A percentile compares a stretch with the other conserved stretches of the same genome.
Evolutionary conservation across 2,329 filamentous ascomycete genomes (phyloP).

Genomic region (Penicillium sp.): DNA sequence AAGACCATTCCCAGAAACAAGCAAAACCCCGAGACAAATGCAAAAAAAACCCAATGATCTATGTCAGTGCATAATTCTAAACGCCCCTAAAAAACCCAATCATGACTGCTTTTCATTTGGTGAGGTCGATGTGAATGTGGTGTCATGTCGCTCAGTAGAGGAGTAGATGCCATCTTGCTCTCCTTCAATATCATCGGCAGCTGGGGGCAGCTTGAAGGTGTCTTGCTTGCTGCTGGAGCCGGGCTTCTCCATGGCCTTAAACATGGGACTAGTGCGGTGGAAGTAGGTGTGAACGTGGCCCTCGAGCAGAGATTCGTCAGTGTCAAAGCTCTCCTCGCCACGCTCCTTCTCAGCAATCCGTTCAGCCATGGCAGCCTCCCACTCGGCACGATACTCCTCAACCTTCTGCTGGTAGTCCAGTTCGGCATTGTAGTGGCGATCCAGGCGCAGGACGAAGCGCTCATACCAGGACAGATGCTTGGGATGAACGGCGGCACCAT

Average conservation of each 20-base stretch:
- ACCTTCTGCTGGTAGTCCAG: conserved; percentile 82
- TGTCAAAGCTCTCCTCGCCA: conserved; percentile 32
- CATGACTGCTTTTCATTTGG: conserved; percentile 11
- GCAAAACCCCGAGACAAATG: conserved; percentile 5
- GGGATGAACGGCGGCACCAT: conserved; percentile 87
- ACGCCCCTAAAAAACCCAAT: too few relatives aligned
- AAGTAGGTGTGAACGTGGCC: conserved; percentile 54
- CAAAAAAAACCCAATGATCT: conserved; percentile 5
- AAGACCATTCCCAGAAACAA: conserved; percentile 8
- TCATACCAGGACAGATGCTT: conserved; percentile 88
- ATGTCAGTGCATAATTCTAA: too few relatives aligned
- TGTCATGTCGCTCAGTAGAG: conserved; percentile 6
- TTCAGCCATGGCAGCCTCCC: conserved; percentile 50
- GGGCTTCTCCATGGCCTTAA: conserved; percentile 38
- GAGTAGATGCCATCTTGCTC: too few relatives aligned
- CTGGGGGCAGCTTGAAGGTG: conserved; percentile 35
- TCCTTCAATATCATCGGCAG: conserved; percentile 30
- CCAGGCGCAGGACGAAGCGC: conserved; percentile 65
- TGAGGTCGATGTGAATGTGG: background rate
- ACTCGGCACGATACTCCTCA: conserved; percentile 68
- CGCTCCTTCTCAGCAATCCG: conserved; percentile 51
- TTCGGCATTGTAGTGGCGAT: conserved; percentile 79
- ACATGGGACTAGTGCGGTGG: conserved; percentile 50
- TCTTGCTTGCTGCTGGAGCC: conserved; percentile 25
- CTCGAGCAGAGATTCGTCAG: conserved; percentile 49